phyloP scores from a whole-genome alignment of 202 grass and related monocot species.

The Digitaria exilis region DNA sequence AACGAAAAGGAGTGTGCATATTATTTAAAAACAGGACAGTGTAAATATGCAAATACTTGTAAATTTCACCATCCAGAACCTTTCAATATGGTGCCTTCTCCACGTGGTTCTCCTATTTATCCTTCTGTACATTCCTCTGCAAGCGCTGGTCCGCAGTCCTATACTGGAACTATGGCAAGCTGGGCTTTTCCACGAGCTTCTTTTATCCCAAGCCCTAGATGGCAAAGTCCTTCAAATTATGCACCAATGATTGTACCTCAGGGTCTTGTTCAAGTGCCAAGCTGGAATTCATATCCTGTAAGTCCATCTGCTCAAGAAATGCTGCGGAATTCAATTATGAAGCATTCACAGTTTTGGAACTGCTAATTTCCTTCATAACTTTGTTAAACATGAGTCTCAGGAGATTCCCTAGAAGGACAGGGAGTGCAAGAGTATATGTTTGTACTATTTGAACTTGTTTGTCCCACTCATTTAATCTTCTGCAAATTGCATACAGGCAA shows the following conservation, averaged over 20 bases:
- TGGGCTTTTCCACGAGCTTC: conserved; percentile 89
- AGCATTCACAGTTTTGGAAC: not conserved
- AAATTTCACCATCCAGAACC: conserved; percentile 99
- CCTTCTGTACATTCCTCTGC: conserved; percentile 83
- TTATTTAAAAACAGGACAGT: conserved; percentile 94
- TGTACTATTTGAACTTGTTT: conserved; percentile 16
- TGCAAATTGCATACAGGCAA: conserved; percentile 26
- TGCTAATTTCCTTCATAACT: conserved; percentile 19
- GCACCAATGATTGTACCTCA: conserved; percentile 86
- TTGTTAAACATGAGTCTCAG: not conserved
- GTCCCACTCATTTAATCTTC: conserved; percentile 21
- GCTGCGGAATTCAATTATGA: not conserved
- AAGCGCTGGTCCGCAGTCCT: conserved; percentile 65
- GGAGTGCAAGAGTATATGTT: not conserved
- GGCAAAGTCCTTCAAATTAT: conserved; percentile 92
- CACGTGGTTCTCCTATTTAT: conserved; percentile 81
- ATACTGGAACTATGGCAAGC: conserved; percentile 65
- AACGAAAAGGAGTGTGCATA: conserved; percentile 94
- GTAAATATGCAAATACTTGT: conserved; percentile 99
- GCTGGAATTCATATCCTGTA: conserved; percentile 81
- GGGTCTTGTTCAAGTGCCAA: conserved; percentile 84
- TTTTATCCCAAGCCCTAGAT: conserved; percentile 89
- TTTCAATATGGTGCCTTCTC: conserved; percentile 61
- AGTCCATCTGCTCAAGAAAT: conserved; percentile 42
- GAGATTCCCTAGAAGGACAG: not conserved